Evolutionary conservation across 2,329 filamentous ascomycete genomes (phyloP), one percentile per base, ranked within the genome.

Genomic region (Alternaria sp.): DNA sequence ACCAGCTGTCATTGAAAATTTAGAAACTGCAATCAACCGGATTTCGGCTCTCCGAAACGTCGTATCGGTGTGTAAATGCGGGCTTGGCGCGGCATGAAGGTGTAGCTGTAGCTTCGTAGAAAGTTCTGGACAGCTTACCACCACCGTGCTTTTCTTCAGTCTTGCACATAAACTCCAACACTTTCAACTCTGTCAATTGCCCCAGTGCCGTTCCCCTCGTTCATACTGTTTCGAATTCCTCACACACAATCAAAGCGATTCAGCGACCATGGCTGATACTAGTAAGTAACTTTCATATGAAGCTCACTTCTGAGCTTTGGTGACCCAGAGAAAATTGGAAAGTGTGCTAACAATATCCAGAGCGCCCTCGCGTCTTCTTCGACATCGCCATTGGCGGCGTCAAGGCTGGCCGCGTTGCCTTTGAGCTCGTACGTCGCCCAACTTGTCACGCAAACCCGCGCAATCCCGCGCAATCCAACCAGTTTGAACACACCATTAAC

Each of bases 311-410:
- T 18, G 47, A 26, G 28, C 12, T 18, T 30, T 12, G 9, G 24
- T 2, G 30, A 26, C 2, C 14, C 8, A 28, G 16, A 41, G 16
- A 42, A 16, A 16, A n/a, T 28, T 18, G 7, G 2, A 5, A 14
- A 14, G 20, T 41, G 41, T 61, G 30, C 65, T 69, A 5, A 67
- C 36, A 48, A n/a, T 4, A 6, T 22, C 20, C 77, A 84, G 84
- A 84, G 78, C 90, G 91, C 74, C 88, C 88, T 77, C 89, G 91
- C 71, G 94, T 97, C 82, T 99, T 90, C 84, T 97, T 99, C 80
- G 94, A 98, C 83, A 89, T 99, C 77, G 84, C 89, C 63, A 90
- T 98, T 75, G 93, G 91, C 75, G 86, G 87, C 60, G 86, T 88
- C 72, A 82, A 87, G 43, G 86, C 88, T 62, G 94, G 93, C 62